Evolutionary conservation across 2,329 filamentous ascomycete genomes (phyloP).

Genomic region (Tolypocladium album): DNA sequence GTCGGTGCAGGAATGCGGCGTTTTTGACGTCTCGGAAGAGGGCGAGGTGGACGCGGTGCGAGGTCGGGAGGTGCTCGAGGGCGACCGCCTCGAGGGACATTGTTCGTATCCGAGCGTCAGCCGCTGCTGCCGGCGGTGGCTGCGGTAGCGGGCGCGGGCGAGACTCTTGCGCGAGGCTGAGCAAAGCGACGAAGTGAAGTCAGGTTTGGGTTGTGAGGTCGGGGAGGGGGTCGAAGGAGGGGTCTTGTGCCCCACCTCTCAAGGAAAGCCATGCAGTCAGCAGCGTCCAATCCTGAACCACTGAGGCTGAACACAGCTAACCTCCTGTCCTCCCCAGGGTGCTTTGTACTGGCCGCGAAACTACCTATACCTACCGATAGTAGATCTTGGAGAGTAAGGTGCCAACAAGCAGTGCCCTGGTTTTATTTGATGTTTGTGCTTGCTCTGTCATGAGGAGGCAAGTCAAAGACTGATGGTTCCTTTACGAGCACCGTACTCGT

Average conservation of each 20-base stretch:
- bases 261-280: neutral
- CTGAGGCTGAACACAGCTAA: neutral
- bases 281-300: neutral
- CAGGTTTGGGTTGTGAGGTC: neutral
- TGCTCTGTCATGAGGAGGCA: no score
- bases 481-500: neutral
- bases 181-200: neutral
- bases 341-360: neutral
- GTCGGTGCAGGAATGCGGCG: constrained; percentile 64
- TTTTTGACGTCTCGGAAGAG: constrained; percentile 73
- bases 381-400: neutral
- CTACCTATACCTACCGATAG: neutral
- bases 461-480: neutral
- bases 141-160: neutral
- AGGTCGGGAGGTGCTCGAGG: constrained; percentile 64
- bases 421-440: no score
- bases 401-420: neutral
- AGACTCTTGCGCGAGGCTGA: neutral
- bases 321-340: no score
- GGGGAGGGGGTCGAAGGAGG: neutral
- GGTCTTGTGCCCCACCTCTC: neutral
- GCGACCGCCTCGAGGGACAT: constrained; percentile 55
- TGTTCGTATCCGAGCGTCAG: constrained; percentile 1
- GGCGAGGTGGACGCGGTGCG: constrained; percentile 58
- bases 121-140: neutral